Percentiles rank a stretch among this genome's conserved stretches.
Evolutionary conservation across 192 early-diverging fungal genomes (phyloP).

Genomic region (Linderina pennispora): DNA sequence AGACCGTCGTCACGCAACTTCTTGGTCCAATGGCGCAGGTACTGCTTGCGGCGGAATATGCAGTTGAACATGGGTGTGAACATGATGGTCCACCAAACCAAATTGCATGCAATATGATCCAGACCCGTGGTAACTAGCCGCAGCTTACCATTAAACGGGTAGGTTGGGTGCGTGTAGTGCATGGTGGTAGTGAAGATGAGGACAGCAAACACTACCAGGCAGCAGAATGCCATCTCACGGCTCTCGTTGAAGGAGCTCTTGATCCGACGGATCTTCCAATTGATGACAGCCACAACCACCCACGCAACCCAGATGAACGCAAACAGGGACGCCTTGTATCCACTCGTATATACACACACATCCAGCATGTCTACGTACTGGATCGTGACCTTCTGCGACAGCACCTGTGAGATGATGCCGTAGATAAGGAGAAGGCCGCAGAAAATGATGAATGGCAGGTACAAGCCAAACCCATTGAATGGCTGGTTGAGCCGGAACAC

Average conservation of each 20-base stretch:
- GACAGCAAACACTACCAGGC: slow-evolving; percentile 14
- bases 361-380: slow-evolving; percentile 10
- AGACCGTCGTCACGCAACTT: slow-evolving; percentile 24
- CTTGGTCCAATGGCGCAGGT: slow-evolving; percentile 13
- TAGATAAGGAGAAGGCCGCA: slow-evolving; percentile 8
- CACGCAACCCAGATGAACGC: slow-evolving; percentile 30
- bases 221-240: slow-evolving; percentile 19
- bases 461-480: slow-evolving; percentile 23
- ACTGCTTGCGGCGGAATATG: slow-evolving; percentile 8
- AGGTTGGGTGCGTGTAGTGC: slow-evolving; percentile 16
- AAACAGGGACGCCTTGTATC: slow-evolving; percentile 30
- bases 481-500: slow-evolving; percentile 23
- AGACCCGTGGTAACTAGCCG: slow-evolving; percentile 26
- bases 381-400: slow-evolving; percentile 6
- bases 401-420: slow-evolving; percentile 22
- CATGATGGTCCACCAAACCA: slow-evolving; percentile 40
- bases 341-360: slow-evolving; percentile 20
- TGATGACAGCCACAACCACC: slow-evolving; percentile 11
- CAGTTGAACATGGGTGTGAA: slow-evolving; percentile 21
- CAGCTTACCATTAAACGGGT: slow-evolving; percentile 8
- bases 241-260: slow-evolving; percentile 46
- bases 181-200: slow-evolving; percentile 27
- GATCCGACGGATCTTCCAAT: slow-evolving; percentile 39
- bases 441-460: slow-evolving; percentile 13
- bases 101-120: slow-evolving; percentile 19